Base-by-base conservation (phyloP, 192 early-diverging fungal genomes). In the Backusella luteola region DNA sequence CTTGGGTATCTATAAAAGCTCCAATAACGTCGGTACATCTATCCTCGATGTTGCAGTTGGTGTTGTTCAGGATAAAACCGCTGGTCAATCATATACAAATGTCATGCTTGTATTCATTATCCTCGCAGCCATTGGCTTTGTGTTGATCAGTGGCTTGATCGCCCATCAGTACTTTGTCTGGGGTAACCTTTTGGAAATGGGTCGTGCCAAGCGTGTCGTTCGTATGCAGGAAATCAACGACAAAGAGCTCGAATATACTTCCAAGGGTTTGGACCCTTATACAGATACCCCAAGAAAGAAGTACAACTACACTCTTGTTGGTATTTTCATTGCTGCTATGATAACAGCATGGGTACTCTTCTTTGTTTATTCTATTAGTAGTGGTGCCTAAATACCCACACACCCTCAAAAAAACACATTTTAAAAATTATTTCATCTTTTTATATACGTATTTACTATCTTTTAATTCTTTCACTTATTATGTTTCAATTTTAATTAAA, bases 21-120 rank as follows among this genome's bases (percentile, higher is more conserved):
- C 86, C 1, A 88, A 85, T 81, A 91, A 90, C 66, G 84, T 88
- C 29, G 90, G 89, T 12, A 85, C 86, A 6, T 84, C 89, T 6
- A 88, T 90, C n/a, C 84, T 91, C n/a, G 90, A 91, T 67, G 88
- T 90, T 59, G 83, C 88, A 23, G 80, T 91, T 29, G 90, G 90
- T 39, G 84, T 85, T 44, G 80, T 91, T 53, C 90, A 91, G 46
- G 90, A 91, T 69, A 73, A 76, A 17, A 82, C 77, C 3, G 59
- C 52, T 0, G 67, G 67, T 1, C 79, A 77, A 66, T 75, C 75
- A 19, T 80, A 80, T 56, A 76, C 75, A 7, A 71, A 75, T 63
- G 79, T 77, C 26, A 80, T 80, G 79, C 23, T 71, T 26, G 42
- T 80, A 19, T 80, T 76, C 35, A 76, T 80, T 23, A 49, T 67